phyloP scores from a whole-genome alignment of 495 filamentous ascomycete genomes.

The Cairneyella variabilis region DNA sequence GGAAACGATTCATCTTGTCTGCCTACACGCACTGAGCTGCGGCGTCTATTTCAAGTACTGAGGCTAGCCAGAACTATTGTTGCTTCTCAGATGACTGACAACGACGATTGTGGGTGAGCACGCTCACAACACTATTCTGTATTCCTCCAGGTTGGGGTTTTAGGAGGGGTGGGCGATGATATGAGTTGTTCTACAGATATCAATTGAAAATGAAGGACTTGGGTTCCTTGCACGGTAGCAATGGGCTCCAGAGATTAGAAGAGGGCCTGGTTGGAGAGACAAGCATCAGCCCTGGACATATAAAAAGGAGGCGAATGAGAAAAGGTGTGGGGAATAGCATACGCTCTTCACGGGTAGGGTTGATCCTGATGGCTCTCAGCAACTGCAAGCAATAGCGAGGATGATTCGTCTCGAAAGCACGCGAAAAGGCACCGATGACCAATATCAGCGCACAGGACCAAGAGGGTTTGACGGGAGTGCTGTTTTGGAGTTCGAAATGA shows the following conservation, averaged over 20 bases:
- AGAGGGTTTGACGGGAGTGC: constrained; percentile 6
- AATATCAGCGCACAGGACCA: constrained; percentile 3
- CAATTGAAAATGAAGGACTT: constrained; percentile 12
- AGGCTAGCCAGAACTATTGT: no score
- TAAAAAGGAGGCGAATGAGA: neutral
- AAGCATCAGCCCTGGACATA: constrained; percentile 22
- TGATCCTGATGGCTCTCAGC: neutral
- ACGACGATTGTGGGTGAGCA: constrained; percentile 21
- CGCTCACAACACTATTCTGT: constrained; percentile 19
- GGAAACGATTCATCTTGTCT: constrained; percentile 66
- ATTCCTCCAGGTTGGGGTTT: constrained; percentile 12
- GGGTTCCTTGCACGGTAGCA: neutral
- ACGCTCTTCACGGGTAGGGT: constrained; percentile 3
- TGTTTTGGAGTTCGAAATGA: constrained; percentile 14
- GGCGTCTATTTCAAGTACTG: neutral
- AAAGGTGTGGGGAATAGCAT: constrained; percentile 2
- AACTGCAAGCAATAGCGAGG: neutral
- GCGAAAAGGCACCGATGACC: constrained; percentile 2
- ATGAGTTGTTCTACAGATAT: no score
- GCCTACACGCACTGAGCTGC: neutral
- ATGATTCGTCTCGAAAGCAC: constrained; percentile 10
- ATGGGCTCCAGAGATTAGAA: neutral
- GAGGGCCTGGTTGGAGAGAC: constrained; percentile 8
- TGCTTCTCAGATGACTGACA: no score
- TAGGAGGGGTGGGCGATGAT: no score